Evolutionary conservation across 179 eudicot species (phyloP).

Genomic region (Corrigiola litoralis): DNA sequence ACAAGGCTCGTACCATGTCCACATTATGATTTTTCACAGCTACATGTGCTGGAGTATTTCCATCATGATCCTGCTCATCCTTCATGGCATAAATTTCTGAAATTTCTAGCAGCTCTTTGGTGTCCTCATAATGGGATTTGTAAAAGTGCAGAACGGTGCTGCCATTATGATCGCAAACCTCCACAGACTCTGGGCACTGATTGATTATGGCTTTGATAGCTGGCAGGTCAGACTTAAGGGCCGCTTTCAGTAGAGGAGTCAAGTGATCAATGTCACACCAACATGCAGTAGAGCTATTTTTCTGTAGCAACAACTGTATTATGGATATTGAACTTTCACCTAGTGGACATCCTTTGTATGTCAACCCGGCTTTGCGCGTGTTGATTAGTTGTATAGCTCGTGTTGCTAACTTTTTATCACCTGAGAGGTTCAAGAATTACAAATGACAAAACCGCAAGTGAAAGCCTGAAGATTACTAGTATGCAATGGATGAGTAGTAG

Average conservation of each 20-base stretch:
- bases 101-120: not conserved
- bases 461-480: no score
- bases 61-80: conserved; percentile 7
- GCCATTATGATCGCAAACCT: conserved; percentile 8
- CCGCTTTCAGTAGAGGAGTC: conserved; percentile 18
- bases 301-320: not conserved
- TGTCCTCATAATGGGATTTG: conserved; percentile 3
- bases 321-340: conserved; percentile 3
- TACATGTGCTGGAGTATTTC: conserved; percentile 14
- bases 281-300: not conserved
- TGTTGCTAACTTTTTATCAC: conserved; percentile 8
- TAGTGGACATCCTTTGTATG: conserved; percentile 13
- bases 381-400: conserved; percentile 4
- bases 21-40: conserved; percentile 4
- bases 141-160: not conserved
- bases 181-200: conserved; percentile 10
- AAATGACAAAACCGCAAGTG: no score
- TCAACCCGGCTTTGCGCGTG: conserved; percentile 6
- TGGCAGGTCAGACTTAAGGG: not conserved
- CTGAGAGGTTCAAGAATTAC: no score
- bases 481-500: no score
- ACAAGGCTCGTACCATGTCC: not conserved
- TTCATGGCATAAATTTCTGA: not conserved
- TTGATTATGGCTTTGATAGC: conserved; percentile 7
- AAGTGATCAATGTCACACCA: not conserved